A percentile compares a stretch with the other conserved stretches of the same genome.
phyloP scores from a whole-genome alignment of 2,329 filamentous ascomycete genomes.

The Aplosporella prunicola region DNA sequence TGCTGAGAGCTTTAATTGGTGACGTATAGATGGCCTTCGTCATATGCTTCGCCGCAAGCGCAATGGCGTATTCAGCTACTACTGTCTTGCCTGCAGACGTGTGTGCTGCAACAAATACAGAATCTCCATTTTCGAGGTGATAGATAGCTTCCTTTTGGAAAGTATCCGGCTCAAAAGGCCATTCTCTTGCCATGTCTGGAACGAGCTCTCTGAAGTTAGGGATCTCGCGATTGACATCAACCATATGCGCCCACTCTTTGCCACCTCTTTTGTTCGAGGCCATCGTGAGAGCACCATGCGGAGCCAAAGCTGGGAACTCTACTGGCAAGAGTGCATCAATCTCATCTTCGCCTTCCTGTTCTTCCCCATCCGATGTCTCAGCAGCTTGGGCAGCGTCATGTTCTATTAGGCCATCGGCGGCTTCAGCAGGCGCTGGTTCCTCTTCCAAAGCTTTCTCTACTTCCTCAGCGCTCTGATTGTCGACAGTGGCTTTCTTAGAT shows the following conservation, averaged over 20 bases:
- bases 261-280: conserved; percentile 64
- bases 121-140: conserved; percentile 91
- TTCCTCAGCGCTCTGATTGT: conserved; percentile 56
- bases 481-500: conserved; percentile 46
- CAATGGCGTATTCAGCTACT: conserved; percentile 95
- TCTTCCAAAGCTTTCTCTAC: conserved; percentile 56
- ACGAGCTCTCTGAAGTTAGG: conserved; percentile 90
- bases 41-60: conserved; percentile 95
- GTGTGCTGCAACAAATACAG: conserved; percentile 94
- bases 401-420: conserved; percentile 26
- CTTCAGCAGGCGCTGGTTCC: conserved; percentile 28
- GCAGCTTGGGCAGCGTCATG: conserved; percentile 16
- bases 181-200: conserved; percentile 90
- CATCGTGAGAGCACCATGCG: conserved; percentile 64
- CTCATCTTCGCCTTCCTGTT: conserved; percentile 43
- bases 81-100: conserved; percentile 98
- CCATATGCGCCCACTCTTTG: conserved; percentile 95
- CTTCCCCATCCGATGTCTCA: conserved; percentile 28
- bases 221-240: conserved; percentile 87
- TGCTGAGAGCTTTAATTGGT: conserved; percentile 95
- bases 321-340: conserved; percentile 84
- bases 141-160: conserved; percentile 99
- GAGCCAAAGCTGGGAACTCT: conserved; percentile 86
- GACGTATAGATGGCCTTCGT: conserved; percentile 99
- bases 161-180: conserved; percentile 94